phyloP scores from a whole-genome alignment of 1,284 basidiomycete genomes.

The Sanghuangporus baumii region DNA sequence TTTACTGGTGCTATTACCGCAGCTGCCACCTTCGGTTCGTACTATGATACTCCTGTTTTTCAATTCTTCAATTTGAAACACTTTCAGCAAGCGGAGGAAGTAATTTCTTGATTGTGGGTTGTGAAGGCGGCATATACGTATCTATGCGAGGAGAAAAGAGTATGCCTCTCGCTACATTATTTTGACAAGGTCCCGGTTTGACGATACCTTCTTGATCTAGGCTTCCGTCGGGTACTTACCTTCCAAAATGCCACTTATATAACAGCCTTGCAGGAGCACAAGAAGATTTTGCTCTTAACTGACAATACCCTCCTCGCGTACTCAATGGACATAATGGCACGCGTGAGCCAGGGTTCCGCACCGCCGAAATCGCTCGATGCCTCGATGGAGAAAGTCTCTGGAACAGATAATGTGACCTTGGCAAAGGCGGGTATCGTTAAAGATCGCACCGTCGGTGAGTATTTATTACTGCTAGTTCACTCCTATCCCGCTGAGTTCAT shows the following conservation, averaged over 20 bases:
- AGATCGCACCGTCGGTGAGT: slow-evolving; percentile 47
- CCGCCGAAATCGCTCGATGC: slow-evolving; percentile 43
- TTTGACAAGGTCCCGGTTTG: background rate
- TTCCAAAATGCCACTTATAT: slow-evolving; percentile 46
- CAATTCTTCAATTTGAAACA: slow-evolving; percentile 11
- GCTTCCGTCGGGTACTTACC: slow-evolving; percentile 49
- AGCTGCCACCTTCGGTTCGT: slow-evolving; percentile 60
- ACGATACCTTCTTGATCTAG: slow-evolving; percentile 29
- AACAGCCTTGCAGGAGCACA: slow-evolving; percentile 51
- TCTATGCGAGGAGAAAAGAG: slow-evolving; percentile 46
- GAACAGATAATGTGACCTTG: slow-evolving; percentile 49
- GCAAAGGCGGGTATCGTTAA: slow-evolving; percentile 50
- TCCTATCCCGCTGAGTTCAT: background rate
- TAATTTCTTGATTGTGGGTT: slow-evolving; percentile 56
- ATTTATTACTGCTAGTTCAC: background rate
- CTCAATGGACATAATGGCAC: slow-evolving; percentile 61
- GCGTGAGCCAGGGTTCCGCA: slow-evolving; percentile 44
- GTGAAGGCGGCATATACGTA: slow-evolving; percentile 61
- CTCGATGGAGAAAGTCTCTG: slow-evolving; percentile 52
- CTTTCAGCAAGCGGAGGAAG: slow-evolving; percentile 41
- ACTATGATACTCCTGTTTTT: background rate
- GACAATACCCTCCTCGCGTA: slow-evolving; percentile 57
- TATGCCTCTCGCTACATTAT: slow-evolving; percentile 27
- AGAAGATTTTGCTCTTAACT: slow-evolving; percentile 60
- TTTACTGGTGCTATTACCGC: slow-evolving; percentile 53